Evolutionary conservation across 768 basidiomycete genomes (phyloP).

Genomic region (Fomitopsis pulvina): DNA sequence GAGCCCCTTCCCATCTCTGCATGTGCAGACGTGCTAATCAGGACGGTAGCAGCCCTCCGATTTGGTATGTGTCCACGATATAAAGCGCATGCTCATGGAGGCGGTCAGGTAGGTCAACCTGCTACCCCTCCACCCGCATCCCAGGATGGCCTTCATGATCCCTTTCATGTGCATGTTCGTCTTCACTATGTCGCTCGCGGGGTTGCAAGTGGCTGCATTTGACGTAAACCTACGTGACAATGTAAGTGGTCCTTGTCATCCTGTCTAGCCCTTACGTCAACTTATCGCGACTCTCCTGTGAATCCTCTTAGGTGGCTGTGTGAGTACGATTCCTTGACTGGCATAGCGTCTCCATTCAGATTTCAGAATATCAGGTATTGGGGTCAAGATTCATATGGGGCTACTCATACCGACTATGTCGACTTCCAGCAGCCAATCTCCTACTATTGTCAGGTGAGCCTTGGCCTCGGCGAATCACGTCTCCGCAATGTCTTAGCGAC

Average conservation of each 20-base stretch:
- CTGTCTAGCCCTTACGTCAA: neutral
- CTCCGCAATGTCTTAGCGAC: neutral
- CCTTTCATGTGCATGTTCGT: slow-evolving; percentile 7
- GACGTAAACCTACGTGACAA: slow-evolving; percentile 59
- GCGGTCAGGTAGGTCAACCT: slow-evolving; percentile 1
- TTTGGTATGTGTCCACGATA: slow-evolving; percentile 3
- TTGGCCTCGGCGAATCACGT: slow-evolving; percentile 2
- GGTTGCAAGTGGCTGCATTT: slow-evolving; percentile 32
- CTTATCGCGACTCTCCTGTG: neutral
- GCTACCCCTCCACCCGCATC: slow-evolving; percentile 5
- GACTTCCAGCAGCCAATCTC: slow-evolving; percentile 56
- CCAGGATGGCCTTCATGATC: slow-evolving; percentile 7
- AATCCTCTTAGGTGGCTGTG: slow-evolving; percentile 44
- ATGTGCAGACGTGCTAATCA: neutral
- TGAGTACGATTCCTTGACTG: slow-evolving; percentile 22
- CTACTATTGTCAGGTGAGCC: slow-evolving; percentile 52
- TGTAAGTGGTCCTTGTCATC: slow-evolving; percentile 28
- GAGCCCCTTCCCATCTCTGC: slow-evolving; percentile 2
- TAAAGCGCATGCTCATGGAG: slow-evolving; percentile 1
- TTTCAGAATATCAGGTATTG: slow-evolving; percentile 42
- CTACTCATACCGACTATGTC: slow-evolving; percentile 40
- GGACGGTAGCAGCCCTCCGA: neutral
- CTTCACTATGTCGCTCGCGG: slow-evolving; percentile 9
- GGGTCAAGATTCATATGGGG: slow-evolving; percentile 75
- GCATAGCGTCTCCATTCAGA: neutral